Conservation (phyloP, 192 early-diverging fungal genomes). For the Coemansia sp. region DNA sequence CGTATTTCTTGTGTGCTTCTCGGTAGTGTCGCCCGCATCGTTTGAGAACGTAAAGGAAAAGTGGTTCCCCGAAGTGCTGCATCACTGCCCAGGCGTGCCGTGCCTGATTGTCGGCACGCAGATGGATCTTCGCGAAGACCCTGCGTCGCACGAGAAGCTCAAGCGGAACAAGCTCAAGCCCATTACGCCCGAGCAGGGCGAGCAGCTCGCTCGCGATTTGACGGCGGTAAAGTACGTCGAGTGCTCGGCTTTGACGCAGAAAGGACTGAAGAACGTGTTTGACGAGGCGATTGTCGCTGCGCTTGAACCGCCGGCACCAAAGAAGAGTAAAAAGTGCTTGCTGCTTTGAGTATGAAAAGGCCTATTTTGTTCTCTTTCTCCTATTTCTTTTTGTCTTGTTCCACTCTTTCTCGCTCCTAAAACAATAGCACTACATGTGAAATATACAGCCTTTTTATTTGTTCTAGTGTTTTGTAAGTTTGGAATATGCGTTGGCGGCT, state of each 20-base stretch:
- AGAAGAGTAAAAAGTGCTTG: constrained; percentile 79
- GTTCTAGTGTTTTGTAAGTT: constrained; percentile 9
- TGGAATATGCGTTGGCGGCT: no score
- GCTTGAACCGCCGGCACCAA: constrained; percentile 76
- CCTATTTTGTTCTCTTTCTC: neutral
- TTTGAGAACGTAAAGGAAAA: constrained; percentile 98
- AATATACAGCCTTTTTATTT: no score
- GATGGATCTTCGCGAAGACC: constrained; percentile 95
- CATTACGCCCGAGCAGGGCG: constrained; percentile 83
- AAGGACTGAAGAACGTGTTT: constrained; percentile 97
- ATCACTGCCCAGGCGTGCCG: constrained; percentile 92
- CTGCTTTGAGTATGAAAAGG: constrained; percentile 58
- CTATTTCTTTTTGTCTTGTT: constrained; percentile 8
- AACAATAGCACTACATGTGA: neutral
- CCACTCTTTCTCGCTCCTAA: neutral
- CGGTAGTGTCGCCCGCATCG: constrained; percentile 90
- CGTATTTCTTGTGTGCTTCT: constrained; percentile 98
- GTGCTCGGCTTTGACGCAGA: constrained; percentile 96
- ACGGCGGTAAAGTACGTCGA: constrained; percentile 90
- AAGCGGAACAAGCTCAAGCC: constrained; percentile 83
- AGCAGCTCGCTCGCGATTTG: constrained; percentile 88
- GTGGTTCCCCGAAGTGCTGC: constrained; percentile 95
- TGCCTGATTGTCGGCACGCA: constrained; percentile 95
- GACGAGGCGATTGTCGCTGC: constrained; percentile 97
- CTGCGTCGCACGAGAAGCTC: constrained; percentile 82